Evolutionary conservation across 352 stramenopile genomes (phyloP), one percentile per base, ranked within the genome.

Genomic region (Globisporangium heterothallicum): DNA sequence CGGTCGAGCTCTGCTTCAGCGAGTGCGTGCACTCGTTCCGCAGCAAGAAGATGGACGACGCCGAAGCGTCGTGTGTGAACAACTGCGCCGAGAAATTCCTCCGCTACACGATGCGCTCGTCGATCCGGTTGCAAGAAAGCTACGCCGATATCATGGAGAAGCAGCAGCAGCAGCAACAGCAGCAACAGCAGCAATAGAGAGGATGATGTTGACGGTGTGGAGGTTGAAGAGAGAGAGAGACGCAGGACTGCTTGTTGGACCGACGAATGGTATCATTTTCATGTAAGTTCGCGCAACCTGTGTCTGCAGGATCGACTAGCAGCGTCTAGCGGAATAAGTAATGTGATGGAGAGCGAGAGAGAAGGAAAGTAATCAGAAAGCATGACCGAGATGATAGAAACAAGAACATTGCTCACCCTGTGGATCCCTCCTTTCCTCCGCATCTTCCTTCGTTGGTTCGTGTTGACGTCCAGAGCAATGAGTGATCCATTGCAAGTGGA

Each of bases 41-140:
- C 66, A 93, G 81, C 74, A 95, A 96, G 76, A 91, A 93, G 63
- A 59, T 96, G 58, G 81, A 94, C 58, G 79, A 94, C 74, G 88
- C 89, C 71, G 86, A 96, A 60, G 73, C 83, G 55, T 85, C 78
- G 29, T 96, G 86, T 63, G 73, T 96, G 41, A 90, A 79, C 67
- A 90, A 79, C 61, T 96, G 86, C 66, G 81, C 83, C 45, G 85
- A 95, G 57, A 96, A 96, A 68, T 94, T 95, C 58, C 52, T 96
- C 61, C 88, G 86, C 68, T 82, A 95, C 74, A 94, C 83, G 26
- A 94, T 95, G 82, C 82, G 86, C 59, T 92, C 86, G 52, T 92
- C 78, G 21, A 81, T 94, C 51, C 84, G 86, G 53, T 72, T 96
- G 44, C 80, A 92, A 59, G 86, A 96, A 61, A 91, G 82, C 59